Conservation (phyloP, 768 basidiomycete species). For the Leucocoprinus sp. region DNA sequence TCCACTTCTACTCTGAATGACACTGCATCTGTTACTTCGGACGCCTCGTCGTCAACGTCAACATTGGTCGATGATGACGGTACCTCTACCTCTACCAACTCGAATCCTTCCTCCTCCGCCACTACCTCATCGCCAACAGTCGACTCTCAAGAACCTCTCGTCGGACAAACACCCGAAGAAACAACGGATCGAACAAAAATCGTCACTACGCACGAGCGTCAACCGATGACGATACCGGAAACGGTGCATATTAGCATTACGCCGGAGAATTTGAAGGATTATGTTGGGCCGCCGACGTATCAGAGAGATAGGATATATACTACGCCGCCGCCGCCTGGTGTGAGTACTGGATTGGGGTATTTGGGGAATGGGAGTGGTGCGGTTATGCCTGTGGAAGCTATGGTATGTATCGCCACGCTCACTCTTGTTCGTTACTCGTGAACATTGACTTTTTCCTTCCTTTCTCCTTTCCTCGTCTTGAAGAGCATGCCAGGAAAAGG, state of each 20-base stretch:
- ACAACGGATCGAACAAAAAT: constrained; percentile 16
- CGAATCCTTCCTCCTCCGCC: neutral
- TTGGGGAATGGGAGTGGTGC: constrained; percentile 94
- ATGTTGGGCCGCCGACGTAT: constrained; percentile 93
- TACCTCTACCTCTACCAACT: neutral
- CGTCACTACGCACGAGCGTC: constrained; percentile 71
- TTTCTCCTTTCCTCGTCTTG: too few relatives aligned
- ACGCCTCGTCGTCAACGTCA: constrained; percentile 10
- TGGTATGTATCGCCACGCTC: constrained; percentile 50
- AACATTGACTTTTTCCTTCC: neutral
- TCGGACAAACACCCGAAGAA: constrained; percentile 6
- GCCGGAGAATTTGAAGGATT: constrained; percentile 86
- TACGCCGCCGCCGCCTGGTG: constrained; percentile 76
- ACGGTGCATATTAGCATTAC: constrained; percentile 75
- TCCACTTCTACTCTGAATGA: constrained; percentile 10
- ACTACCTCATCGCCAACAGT: constrained; percentile 24
- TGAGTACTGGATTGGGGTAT: constrained; percentile 92
- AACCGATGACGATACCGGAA: constrained; percentile 76
- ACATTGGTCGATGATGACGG: constrained; percentile 12
- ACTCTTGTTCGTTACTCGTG: neutral
- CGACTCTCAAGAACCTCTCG: constrained; percentile 42
- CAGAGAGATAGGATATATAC: constrained; percentile 91
- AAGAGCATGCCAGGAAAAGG: constrained; percentile 99
- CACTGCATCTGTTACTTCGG: constrained; percentile 9
- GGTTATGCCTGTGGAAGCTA: constrained; percentile 95